Percentiles rank a stretch among this genome's conserved stretches.
Evolutionary conservation across 2,329 filamentous ascomycete species (phyloP).

Genomic region (Penicillium sp.): DNA sequence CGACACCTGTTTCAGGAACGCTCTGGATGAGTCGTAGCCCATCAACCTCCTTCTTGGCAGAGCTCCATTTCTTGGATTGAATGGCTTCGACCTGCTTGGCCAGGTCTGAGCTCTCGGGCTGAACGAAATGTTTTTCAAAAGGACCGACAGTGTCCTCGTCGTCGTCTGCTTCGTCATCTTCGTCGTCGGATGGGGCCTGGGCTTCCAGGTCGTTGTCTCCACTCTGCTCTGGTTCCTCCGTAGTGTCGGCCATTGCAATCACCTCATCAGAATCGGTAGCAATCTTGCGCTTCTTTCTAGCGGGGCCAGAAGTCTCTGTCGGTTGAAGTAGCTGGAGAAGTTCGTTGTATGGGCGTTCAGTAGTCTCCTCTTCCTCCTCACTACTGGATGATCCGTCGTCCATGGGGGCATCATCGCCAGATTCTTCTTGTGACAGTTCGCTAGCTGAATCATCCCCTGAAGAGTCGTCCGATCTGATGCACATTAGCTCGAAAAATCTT

Average conservation of each 20-base stretch:
- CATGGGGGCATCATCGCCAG: constrained; percentile 41
- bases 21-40: constrained; percentile 33
- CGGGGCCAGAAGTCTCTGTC: constrained; percentile 45
- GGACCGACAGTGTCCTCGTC: constrained; percentile 61
- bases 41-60: constrained; percentile 40
- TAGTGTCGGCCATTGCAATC: constrained; percentile 23
- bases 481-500: constrained; percentile 14
- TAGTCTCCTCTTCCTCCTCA: constrained; percentile 45
- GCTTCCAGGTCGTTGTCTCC: constrained; percentile 49
- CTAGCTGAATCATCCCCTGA: constrained; percentile 40
- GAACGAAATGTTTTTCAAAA: constrained; percentile 78
- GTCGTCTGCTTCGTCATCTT: constrained; percentile 39
- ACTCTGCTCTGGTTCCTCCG: constrained; percentile 31
- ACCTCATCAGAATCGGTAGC: constrained; percentile 32
- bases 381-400: constrained; percentile 42
- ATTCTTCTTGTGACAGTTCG: constrained; percentile 43
- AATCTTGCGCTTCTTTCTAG: constrained; percentile 57
- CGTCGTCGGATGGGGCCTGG: constrained; percentile 49
- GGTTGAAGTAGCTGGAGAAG: constrained; percentile 58
- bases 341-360: constrained; percentile 54
- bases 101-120: constrained; percentile 63
- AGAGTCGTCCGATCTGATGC: constrained; percentile 30
- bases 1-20: constrained; percentile 31
- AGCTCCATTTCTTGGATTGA: constrained; percentile 51
- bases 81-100: constrained; percentile 52